Percentiles rank a stretch among this genome's conserved stretches.
Evolutionary conservation across 345 rosid genomes (phyloP).

Genomic region (Cardamine chenopodiifolia): DNA sequence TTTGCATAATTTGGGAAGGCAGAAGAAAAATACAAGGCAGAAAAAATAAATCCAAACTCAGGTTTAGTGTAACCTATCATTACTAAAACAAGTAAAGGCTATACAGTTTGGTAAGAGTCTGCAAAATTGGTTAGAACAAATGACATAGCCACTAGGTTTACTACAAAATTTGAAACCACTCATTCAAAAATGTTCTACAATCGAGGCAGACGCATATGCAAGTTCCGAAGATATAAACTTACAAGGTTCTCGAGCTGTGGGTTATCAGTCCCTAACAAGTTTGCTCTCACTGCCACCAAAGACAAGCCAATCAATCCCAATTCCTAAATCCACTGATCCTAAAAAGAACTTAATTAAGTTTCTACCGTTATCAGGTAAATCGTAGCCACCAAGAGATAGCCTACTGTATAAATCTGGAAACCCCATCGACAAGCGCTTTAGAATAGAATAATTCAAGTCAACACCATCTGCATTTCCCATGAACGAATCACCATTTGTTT

Average conservation of each 20-base stretch:
- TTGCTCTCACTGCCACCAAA: constrained; percentile 55
- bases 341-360: background rate
- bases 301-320: constrained; percentile 12
- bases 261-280: constrained; percentile 49
- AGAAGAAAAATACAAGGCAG: background rate
- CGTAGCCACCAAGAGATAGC: constrained; percentile 54
- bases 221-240: constrained; percentile 40
- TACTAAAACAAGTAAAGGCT: constrained; percentile 3
- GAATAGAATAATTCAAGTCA: constrained; percentile 57
- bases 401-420: constrained; percentile 48
- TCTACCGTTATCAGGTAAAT: constrained; percentile 56
- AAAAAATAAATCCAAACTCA: background rate
- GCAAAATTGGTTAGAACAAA: too few relatives aligned
- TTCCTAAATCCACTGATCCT: background rate
- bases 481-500: constrained; percentile 40
- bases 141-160: background rate
- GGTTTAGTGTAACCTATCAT: background rate
- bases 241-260: constrained; percentile 55
- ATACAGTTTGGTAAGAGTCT: background rate
- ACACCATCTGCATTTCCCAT: constrained; percentile 40
- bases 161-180: background rate
- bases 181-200: background rate
- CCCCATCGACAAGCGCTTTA: constrained; percentile 57
- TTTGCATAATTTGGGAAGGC: background rate
- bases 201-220: background rate